Evolutionary conservation across 148 eudicot species (phyloP).

Genomic region (Hydrangea macrophylla): DNA sequence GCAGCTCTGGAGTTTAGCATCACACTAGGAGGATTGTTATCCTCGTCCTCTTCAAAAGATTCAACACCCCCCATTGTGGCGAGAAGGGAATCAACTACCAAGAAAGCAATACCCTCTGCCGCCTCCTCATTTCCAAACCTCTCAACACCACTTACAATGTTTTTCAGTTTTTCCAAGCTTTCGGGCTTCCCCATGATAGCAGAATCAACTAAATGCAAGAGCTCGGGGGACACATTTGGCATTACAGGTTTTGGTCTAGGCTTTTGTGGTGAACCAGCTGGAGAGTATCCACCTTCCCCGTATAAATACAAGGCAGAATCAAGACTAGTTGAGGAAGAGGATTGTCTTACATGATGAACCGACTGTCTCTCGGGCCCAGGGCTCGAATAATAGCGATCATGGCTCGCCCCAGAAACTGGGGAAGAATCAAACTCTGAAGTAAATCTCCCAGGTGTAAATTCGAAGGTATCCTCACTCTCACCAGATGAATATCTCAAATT

Average conservation of each 20-base stretch:
- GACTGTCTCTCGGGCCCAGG: conserved; percentile 37
- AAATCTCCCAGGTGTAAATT: conserved; percentile 34
- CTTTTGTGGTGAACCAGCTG: conserved; percentile 60
- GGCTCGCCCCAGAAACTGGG: conserved; percentile 25
- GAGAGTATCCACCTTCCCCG: conserved; percentile 43
- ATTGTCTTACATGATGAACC: conserved; percentile 24
- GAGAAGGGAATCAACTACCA: conserved; percentile 94
- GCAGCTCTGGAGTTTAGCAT: conserved; percentile 99
- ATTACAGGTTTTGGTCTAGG: conserved; percentile 53
- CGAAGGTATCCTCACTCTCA: conserved; percentile 41
- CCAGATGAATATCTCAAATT: conserved; percentile 33
- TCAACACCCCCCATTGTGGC: conserved; percentile 99
- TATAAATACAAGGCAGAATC: conserved; percentile 38
- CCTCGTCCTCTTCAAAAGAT: conserved; percentile 91
- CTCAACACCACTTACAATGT: conserved; percentile 73
- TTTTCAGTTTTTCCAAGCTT: conserved; percentile 81
- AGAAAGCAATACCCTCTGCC: conserved; percentile 57
- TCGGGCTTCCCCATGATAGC: conserved; percentile 99
- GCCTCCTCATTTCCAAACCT: conserved; percentile 65
- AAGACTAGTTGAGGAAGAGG: conserved; percentile 40
- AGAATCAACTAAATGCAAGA: conserved; percentile 92
- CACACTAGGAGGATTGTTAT: conserved; percentile 94
- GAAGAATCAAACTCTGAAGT: conserved; percentile 40
- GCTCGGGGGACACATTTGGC: conserved; percentile 93
- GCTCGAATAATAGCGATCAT: conserved; percentile 39